Evolutionary conservation across 2,329 filamentous ascomycete species (phyloP), one percentile per base, ranked within the genome.

Genomic region (Aspergillus chevalieri): DNA sequence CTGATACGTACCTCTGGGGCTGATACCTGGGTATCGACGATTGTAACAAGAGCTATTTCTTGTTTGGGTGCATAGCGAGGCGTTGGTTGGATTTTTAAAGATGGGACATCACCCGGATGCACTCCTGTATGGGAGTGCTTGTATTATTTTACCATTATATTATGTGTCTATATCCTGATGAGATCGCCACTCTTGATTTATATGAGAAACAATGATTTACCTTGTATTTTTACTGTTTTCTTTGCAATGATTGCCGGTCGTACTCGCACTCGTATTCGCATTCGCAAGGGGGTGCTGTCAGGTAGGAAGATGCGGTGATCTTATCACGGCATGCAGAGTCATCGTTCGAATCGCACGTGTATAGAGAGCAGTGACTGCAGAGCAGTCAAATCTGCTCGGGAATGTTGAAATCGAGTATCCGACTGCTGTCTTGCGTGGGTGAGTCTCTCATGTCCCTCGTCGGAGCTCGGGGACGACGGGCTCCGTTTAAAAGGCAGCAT

Each of bases 101-200:
- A 53, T 54, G 56, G 55, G 50, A 53, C 45, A 39, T 51, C 51
- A 53, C 44, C 46, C 45, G 46, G 24, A 47, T 42, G 22, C 52
- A 56, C 52, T 60, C 52, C 50, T 52, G 53, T 52, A 21, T 21
- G 10, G 59, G 89, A 75, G 55, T 93, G 71, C 8, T 72, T 87
- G 86, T 56, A 79, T 76, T 62, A 44, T 84, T 80, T 3, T 88
- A 89, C 53, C 78, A 72, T 49, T 87, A 55, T 47, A 57, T 30
- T 30, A 30, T 30, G 26, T 30, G 43, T 33, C 58, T 62, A 64
- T 66, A 66, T 58, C 58, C 55, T 57, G 52, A 59, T 47, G 88
- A 72, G 56, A 94, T 74, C 17, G 88, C 89, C 2, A 87, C 89
- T 54, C 89, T 86, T 59, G 59, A 54, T 60, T 30, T 58, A 50